Evolutionary conservation across 495 filamentous ascomycete species (phyloP).

Genomic region (Penicillium cataractarum): DNA sequence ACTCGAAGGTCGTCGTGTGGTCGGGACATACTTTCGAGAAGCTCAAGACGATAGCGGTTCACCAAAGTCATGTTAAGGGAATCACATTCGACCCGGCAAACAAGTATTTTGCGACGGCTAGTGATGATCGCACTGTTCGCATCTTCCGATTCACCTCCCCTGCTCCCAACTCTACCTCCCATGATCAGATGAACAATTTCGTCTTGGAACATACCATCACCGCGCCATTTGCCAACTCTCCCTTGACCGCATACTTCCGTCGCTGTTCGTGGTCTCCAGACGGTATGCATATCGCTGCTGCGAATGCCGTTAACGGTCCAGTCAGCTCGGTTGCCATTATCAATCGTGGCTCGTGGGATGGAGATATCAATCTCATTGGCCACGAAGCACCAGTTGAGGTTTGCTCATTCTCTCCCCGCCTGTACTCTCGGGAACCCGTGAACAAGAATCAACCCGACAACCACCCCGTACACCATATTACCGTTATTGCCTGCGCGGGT

Average conservation of each 20-base stretch:
- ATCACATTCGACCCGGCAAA: conserved; percentile 98
- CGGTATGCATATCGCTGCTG: conserved; percentile 93
- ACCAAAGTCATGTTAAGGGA: conserved; percentile 97
- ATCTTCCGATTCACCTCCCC: conserved; percentile 94
- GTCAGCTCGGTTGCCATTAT: conserved; percentile 97
- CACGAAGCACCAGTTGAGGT: conserved; percentile 97
- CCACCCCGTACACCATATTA: conserved; percentile 62
- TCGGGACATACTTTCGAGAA: conserved; percentile 98
- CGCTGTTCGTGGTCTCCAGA: conserved; percentile 97
- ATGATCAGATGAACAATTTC: conserved; percentile 96
- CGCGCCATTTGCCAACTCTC: conserved; percentile 81
- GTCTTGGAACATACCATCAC: conserved; percentile 85
- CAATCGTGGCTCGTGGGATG: conserved; percentile 89
- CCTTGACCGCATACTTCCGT: conserved; percentile 95
- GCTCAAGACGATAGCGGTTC: conserved; percentile 85
- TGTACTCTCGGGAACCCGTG: conserved; percentile 76
- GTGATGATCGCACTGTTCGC: conserved; percentile 95
- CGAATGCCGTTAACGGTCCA: conserved; percentile 95
- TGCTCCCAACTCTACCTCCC: conserved; percentile 84
- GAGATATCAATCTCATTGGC: conserved; percentile 95
- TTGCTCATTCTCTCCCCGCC: conserved; percentile 90
- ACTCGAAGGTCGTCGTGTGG: conserved; percentile 98
- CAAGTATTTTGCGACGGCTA: conserved; percentile 98
- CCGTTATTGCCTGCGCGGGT: conserved; percentile 93
- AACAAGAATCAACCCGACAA: conserved; percentile 47